A percentile compares a stretch with the other conserved stretches of the same genome.
These are phyloP conservation scores for Colletotrichum melonis DNA, from an alignment of 2,329 filamentous ascomycete species.

Conservation along the genomic window DNA sequence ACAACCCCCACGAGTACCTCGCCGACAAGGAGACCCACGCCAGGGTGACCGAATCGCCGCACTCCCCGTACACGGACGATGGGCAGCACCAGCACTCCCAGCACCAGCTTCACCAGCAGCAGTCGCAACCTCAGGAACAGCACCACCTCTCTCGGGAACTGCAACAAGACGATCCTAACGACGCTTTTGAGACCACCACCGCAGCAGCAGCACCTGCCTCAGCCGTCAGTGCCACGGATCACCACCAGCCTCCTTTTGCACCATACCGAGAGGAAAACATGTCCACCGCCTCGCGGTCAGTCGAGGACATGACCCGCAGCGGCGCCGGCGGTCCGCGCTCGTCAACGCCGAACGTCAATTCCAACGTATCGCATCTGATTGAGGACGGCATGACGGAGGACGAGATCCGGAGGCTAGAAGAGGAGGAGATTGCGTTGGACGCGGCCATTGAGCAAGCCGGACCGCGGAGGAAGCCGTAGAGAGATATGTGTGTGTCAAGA, in stretches of 20 bases:
- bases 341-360: constrained; percentile 40
- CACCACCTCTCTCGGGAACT: not conserved
- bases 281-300: constrained; percentile 8
- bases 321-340: constrained; percentile 20
- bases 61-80: constrained; percentile 58
- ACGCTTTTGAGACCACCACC: not conserved
- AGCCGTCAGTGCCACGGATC: constrained; percentile 5
- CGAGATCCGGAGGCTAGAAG: constrained; percentile 65
- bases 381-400: constrained; percentile 71
- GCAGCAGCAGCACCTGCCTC: not conserved
- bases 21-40: constrained; percentile 57
- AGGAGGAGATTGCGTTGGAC: constrained; percentile 68
- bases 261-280: constrained; percentile 21
- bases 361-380: constrained; percentile 62
- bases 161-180: not conserved
- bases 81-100: constrained; percentile 38
- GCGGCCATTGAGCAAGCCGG: constrained; percentile 63
- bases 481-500: not conserved
- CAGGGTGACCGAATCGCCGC: constrained; percentile 52
- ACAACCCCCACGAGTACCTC: constrained; percentile 51
- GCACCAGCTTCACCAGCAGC: constrained; percentile 7
- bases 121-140: constrained; percentile 31
- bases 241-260: constrained; percentile 2
- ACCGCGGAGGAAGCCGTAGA: constrained; percentile 18
- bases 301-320: constrained; percentile 12